phyloP scores from a whole-genome alignment of 257 asterid species.

The Lithospermum erythrorhizon region DNA sequence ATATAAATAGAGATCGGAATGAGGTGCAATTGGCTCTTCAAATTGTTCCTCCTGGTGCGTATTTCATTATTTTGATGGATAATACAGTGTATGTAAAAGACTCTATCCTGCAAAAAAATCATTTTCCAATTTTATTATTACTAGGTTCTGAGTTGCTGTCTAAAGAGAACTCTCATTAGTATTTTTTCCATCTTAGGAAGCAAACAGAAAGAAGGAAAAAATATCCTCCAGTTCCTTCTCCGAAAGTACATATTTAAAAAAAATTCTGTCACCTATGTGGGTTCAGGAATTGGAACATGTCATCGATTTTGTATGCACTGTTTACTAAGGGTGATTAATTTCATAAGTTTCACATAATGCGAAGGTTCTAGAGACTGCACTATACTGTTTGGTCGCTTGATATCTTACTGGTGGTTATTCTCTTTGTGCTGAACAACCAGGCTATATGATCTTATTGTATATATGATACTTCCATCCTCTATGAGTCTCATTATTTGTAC shows the following conservation, averaged over 20 bases:
- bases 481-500: slow-evolving; percentile 5
- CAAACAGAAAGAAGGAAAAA: background rate
- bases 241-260: background rate
- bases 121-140: too few relatives aligned
- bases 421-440: background rate
- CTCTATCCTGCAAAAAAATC: background rate
- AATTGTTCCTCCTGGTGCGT: slow-evolving; percentile 67
- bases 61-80: slow-evolving; percentile 5
- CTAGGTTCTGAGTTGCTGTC: background rate
- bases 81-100: background rate
- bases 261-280: too few relatives aligned
- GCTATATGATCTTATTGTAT: background rate
- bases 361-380: background rate
- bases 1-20: slow-evolving; percentile 59
- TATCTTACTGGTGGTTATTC: background rate
- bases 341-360: background rate
- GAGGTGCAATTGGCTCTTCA: slow-evolving; percentile 72
- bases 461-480: background rate
- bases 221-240: background rate
- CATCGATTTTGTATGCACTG: background rate
- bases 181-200: background rate
- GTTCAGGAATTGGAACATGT: too few relatives aligned
- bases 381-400: background rate
- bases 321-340: background rate
- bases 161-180: background rate